Percentiles rank a stretch among this genome's conserved stretches.
phyloP scores from a whole-genome alignment of 805 yeast genomes.

The Candida nonsorbophila region DNA sequence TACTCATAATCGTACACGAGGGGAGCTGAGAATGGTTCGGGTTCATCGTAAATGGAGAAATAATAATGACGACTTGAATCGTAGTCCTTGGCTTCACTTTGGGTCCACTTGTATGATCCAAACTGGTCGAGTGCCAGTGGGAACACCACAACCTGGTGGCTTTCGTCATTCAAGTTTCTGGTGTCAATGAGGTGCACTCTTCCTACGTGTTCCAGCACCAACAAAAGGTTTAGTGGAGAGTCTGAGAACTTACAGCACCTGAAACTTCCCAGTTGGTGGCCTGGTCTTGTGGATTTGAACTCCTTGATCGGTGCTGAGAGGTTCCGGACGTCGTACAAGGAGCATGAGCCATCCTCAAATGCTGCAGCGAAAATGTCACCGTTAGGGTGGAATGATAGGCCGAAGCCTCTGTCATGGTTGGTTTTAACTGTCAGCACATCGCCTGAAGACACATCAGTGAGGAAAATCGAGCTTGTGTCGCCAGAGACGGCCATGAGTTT shows the following conservation, averaged over 20 bases:
- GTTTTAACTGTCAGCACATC: conserved; percentile 41
- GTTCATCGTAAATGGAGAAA: conserved; percentile 9
- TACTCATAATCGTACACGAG: conserved; percentile 40
- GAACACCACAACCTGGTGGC: conserved; percentile 70
- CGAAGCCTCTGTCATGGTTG: conserved; percentile 74
- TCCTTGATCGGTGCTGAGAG: conserved; percentile 46
- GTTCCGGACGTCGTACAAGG: conserved; percentile 72
- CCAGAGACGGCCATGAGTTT: conserved; percentile 56
- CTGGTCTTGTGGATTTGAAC: conserved; percentile 55
- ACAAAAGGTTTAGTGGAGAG: conserved; percentile 60
- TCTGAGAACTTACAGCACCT: conserved; percentile 48
- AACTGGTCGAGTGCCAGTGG: conserved; percentile 48
- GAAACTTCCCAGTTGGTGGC: conserved; percentile 58
- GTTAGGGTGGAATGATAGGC: conserved; percentile 72
- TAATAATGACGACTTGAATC: no score
- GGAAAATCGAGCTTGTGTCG: conserved; percentile 62
- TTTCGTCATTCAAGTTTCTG: conserved; percentile 47
- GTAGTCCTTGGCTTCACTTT: no score
- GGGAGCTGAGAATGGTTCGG: conserved; percentile 21
- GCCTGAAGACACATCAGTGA: conserved; percentile 42
- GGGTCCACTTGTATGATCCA: conserved; percentile 17
- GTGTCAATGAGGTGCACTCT: conserved; percentile 82
- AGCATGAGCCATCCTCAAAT: conserved; percentile 80
- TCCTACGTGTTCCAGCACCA: conserved; percentile 80
- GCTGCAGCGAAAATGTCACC: conserved; percentile 72